These are phyloP conservation scores for Corinectria fuckeliana DNA, from an alignment of 2,329 filamentous ascomycete genomes.

Conservation along the genomic window DNA sequence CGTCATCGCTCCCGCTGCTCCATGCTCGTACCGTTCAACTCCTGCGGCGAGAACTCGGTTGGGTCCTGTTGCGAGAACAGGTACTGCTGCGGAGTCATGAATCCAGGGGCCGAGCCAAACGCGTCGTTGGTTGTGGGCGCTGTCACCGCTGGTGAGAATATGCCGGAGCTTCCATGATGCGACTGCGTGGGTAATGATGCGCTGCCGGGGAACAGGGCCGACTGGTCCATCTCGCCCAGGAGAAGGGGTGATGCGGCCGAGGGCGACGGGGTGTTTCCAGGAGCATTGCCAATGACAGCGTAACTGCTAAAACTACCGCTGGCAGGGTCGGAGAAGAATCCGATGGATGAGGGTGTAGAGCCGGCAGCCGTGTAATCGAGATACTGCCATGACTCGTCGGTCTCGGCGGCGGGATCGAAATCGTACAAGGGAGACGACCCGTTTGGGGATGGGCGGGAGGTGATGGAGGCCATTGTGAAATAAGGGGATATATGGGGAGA, in stretches of 20 bases:
- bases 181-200: slow-evolving; percentile 39
- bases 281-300: slow-evolving; percentile 51
- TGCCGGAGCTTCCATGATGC: slow-evolving; percentile 31
- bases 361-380: slow-evolving; percentile 46
- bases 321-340: slow-evolving; percentile 57
- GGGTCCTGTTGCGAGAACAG: slow-evolving; percentile 45
- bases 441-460: slow-evolving; percentile 48
- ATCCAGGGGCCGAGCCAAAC: slow-evolving; percentile 42
- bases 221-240: slow-evolving; percentile 47
- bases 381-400: slow-evolving; percentile 55
- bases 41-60: slow-evolving; percentile 32
- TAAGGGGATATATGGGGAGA: not conserved
- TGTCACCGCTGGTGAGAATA: slow-evolving; percentile 37
- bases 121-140: slow-evolving; percentile 34
- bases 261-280: slow-evolving; percentile 38
- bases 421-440: slow-evolving; percentile 48
- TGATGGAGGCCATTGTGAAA: slow-evolving; percentile 47
- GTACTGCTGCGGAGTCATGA: slow-evolving; percentile 49
- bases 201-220: slow-evolving; percentile 43
- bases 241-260: slow-evolving; percentile 51
- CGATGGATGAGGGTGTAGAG: slow-evolving; percentile 48
- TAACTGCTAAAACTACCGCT: slow-evolving; percentile 60
- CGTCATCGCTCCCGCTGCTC: slow-evolving; percentile 15
- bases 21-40: slow-evolving; percentile 35
- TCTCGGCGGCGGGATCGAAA: slow-evolving; percentile 47